phyloP scores from a whole-genome alignment of 192 early-diverging fungal genomes.

The Paraglomus brasilianum region DNA sequence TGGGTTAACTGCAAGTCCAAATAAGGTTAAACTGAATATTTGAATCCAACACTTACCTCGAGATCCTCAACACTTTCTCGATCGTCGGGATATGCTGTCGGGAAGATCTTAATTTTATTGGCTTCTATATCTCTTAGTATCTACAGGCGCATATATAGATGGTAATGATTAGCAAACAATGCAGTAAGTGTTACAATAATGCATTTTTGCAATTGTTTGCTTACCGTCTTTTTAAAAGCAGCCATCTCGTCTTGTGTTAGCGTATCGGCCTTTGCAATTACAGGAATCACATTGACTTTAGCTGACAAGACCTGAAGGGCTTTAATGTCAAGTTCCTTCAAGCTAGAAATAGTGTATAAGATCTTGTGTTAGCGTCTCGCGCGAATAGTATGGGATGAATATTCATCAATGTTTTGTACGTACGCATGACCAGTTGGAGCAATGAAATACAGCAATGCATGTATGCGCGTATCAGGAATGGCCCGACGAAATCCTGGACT shows the following conservation, averaged over 20 bases:
- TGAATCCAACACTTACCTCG: slow-evolving; percentile 42
- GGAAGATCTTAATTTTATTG: slow-evolving; percentile 68
- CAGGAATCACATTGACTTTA: slow-evolving; percentile 80
- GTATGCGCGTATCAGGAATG: slow-evolving; percentile 88
- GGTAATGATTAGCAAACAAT: not conserved
- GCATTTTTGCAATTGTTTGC: slow-evolving; percentile 37
- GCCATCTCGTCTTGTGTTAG: slow-evolving; percentile 64
- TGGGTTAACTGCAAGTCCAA: not conserved
- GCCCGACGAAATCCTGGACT: slow-evolving; percentile 68
- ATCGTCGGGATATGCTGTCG: slow-evolving; percentile 72
- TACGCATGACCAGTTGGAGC: slow-evolving; percentile 91
- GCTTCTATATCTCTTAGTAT: slow-evolving; percentile 64
- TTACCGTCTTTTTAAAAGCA: slow-evolving; percentile 64
- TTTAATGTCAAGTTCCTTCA: slow-evolving; percentile 60
- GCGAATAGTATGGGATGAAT: not conserved
- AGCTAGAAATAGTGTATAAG: slow-evolving; percentile 27
- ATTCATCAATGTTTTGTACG: not conserved
- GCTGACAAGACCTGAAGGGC: slow-evolving; percentile 67
- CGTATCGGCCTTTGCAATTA: slow-evolving; percentile 82
- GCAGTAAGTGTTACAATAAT: slow-evolving; percentile 11
- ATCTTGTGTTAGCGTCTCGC: no score
- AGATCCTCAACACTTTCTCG: slow-evolving; percentile 62
- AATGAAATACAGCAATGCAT: slow-evolving; percentile 97
- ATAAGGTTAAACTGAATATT: slow-evolving; percentile 18
- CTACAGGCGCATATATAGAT: slow-evolving; percentile 33